A percentile compares a stretch with the other conserved stretches of the same genome.
phyloP scores from a whole-genome alignment of 2,329 filamentous ascomycete species.

The Diaporthe vaccinii region DNA sequence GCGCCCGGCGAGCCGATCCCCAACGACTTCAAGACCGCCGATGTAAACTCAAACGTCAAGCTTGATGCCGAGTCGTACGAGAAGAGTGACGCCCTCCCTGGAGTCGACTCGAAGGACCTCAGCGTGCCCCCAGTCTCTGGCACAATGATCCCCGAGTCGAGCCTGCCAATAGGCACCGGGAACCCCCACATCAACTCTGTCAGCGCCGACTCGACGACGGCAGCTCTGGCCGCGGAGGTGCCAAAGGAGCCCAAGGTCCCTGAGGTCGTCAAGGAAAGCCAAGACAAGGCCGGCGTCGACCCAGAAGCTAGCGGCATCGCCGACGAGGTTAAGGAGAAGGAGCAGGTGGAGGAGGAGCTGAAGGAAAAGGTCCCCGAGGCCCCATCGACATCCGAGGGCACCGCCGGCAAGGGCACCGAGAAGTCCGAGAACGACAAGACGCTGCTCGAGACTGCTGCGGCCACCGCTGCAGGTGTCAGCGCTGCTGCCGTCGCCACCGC shows the following conservation, averaged over 20 bases:
- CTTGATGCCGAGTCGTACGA: constrained; percentile 90
- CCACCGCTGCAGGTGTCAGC: constrained; percentile 52
- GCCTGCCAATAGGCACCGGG: constrained; percentile 72
- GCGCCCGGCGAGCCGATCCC: constrained; percentile 87
- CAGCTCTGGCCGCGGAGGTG: constrained; percentile 75
- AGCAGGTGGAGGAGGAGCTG: constrained; percentile 77
- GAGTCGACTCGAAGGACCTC: constrained; percentile 54
- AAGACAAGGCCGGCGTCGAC: constrained; percentile 72
- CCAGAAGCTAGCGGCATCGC: constrained; percentile 78
- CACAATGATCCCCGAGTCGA: constrained; percentile 85
- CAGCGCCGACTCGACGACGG: constrained; percentile 73
- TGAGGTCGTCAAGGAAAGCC: constrained; percentile 78
- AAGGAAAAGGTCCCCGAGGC: constrained; percentile 75
- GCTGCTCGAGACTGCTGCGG: constrained; percentile 55
- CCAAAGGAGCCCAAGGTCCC: constrained; percentile 71
- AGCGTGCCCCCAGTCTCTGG: constrained; percentile 69
- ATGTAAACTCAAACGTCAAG: constrained; percentile 78
- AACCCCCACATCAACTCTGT: constrained; percentile 67
- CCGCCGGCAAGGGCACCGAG: constrained; percentile 64
- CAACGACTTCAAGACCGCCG: constrained; percentile 75
- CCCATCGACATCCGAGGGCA: constrained; percentile 69
- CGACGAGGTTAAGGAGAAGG: constrained; percentile 79
- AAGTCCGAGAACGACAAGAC: constrained; percentile 63
- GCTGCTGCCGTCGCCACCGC: constrained; percentile 46
- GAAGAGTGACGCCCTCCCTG: constrained; percentile 76